Percentiles rank a stretch among this genome's conserved stretches.
These are phyloP conservation scores for Dryadomyces sulphureus DNA, from an alignment of 2,329 filamentous ascomycete genomes.

Conservation along the genomic window DNA sequence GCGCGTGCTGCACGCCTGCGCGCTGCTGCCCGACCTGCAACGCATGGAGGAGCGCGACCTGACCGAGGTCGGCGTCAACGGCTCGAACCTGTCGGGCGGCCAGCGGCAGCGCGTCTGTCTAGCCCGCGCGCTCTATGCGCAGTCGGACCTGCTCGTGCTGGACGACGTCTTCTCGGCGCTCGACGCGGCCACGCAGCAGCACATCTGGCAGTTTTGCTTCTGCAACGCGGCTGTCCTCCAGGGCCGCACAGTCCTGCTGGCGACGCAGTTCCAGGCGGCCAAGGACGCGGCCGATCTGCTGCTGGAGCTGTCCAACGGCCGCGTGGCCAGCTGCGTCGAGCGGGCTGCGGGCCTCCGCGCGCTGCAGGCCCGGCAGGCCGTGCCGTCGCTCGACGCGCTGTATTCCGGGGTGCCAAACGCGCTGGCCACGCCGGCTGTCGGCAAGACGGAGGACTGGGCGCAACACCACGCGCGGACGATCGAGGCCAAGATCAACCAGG, in stretches of 20 bases:
- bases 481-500: slow-evolving; percentile 30
- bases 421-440: not conserved
- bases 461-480: not conserved
- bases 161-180: slow-evolving; percentile 47
- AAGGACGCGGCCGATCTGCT: not conserved
- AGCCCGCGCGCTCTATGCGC: slow-evolving; percentile 42
- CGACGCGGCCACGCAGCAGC: slow-evolving; percentile 41
- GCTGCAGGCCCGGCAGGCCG: not conserved
- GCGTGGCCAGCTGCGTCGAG: not conserved
- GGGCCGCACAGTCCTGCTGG: slow-evolving; percentile 39
- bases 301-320: not conserved
- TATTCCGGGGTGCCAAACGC: not conserved
- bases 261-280: slow-evolving; percentile 31
- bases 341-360: not conserved
- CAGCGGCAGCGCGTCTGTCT: slow-evolving; percentile 22
- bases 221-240: slow-evolving; percentile 34
- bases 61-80: slow-evolving; percentile 13
- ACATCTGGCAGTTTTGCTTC: slow-evolving; percentile 42
- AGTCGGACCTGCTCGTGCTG: slow-evolving; percentile 36
- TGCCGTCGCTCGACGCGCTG: not conserved
- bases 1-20: slow-evolving; percentile 14
- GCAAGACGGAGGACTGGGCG: not conserved
- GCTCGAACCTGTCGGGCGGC: slow-evolving; percentile 13
- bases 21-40: slow-evolving; percentile 14
- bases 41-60: slow-evolving; percentile 11